Percentiles rank a stretch among this genome's conserved stretches.
Evolutionary conservation across 306 rosid species (phyloP).

Genomic region (Cucurbita ficifolia): DNA sequence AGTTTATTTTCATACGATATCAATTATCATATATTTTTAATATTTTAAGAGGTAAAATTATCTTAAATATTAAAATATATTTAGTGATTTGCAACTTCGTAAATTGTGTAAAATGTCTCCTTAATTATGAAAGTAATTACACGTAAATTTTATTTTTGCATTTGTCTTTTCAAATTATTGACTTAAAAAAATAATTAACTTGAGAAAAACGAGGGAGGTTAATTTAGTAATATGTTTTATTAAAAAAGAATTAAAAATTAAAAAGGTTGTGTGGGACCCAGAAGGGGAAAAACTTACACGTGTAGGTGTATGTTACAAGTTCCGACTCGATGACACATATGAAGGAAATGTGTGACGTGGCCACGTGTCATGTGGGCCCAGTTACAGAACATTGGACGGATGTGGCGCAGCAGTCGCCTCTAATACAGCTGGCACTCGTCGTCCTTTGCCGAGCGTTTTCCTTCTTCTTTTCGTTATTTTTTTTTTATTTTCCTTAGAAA

Average conservation of each 20-base stretch:
- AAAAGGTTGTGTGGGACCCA: neutral
- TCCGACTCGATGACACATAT: conserved; percentile 14
- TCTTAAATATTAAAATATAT: no score
- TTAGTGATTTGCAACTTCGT: no score
- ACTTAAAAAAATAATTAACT: neutral
- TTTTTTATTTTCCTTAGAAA: neutral
- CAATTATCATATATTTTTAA: no score
- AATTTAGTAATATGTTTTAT: neutral
- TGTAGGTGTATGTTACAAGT: neutral
- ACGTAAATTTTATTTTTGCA: no score
- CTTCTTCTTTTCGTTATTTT: neutral
- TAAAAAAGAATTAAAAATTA: neutral
- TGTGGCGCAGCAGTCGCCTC: conserved; percentile 4
- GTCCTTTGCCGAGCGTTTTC: neutral
- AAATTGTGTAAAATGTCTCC: no score
- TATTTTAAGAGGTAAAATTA: no score
- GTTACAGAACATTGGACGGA: neutral
- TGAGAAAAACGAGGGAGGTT: neutral
- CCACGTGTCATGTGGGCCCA: conserved; percentile 20
- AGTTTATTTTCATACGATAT: no score
- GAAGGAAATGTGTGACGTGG: conserved; percentile 4
- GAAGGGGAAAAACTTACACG: neutral
- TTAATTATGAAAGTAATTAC: no score
- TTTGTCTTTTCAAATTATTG: neutral
- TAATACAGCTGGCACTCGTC: conserved; percentile 14